Evolutionary conservation across 2,329 filamentous ascomycete species (phyloP).

Genomic region (Emericellopsis atlantica): DNA sequence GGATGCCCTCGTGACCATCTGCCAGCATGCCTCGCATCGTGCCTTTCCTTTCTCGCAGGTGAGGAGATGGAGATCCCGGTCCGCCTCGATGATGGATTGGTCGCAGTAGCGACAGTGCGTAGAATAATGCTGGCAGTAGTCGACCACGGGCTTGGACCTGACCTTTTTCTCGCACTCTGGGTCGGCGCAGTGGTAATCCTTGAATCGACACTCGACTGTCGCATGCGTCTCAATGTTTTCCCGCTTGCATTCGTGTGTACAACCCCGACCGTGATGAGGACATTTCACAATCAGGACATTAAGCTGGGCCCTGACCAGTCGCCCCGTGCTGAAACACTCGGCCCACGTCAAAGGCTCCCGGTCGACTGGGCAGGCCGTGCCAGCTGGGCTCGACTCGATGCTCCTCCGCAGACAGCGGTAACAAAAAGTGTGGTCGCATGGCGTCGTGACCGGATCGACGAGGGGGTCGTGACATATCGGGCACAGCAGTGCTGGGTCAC

Average conservation of each 20-base stretch:
- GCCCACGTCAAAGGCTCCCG: slow-evolving; percentile 28
- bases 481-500: slow-evolving; percentile 35
- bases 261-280: slow-evolving; percentile 38
- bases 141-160: slow-evolving; percentile 33
- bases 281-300: slow-evolving; percentile 47
- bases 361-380: slow-evolving; percentile 43
- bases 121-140: slow-evolving; percentile 41
- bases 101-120: slow-evolving; percentile 41
- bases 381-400: slow-evolving; percentile 24
- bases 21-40: slow-evolving; percentile 35
- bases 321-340: slow-evolving; percentile 26
- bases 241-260: slow-evolving; percentile 34
- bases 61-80: slow-evolving; percentile 20
- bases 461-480: slow-evolving; percentile 49
- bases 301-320: slow-evolving; percentile 46
- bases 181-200: slow-evolving; percentile 42
- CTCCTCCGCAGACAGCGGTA: slow-evolving; percentile 37
- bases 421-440: slow-evolving; percentile 55
- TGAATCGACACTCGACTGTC: slow-evolving; percentile 41
- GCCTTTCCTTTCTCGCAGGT: slow-evolving; percentile 32
- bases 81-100: slow-evolving; percentile 27
- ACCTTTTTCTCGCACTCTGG: slow-evolving; percentile 37
- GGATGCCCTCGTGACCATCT: slow-evolving; percentile 27
- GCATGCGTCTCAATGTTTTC: slow-evolving; percentile 44
- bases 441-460: slow-evolving; percentile 46